phyloP scores from a whole-genome alignment of 2,329 filamentous ascomycete species.

The Endothia cerciana region DNA sequence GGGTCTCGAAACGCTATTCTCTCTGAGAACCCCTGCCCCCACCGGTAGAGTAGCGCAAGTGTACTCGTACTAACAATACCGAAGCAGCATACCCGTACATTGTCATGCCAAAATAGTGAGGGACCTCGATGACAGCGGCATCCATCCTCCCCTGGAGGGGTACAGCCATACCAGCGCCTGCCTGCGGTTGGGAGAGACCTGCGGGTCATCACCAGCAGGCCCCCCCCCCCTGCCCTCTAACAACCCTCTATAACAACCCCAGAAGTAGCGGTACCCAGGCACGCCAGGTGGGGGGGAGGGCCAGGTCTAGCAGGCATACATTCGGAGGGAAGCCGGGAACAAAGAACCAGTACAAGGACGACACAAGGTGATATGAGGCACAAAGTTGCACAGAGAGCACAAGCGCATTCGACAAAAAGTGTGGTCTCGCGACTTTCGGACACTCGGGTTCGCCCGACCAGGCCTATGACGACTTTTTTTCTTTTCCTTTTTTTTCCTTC shows the following conservation, averaged over 20 bases:
- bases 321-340: constrained; percentile 7
- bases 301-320: neutral
- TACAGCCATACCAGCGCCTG: neutral
- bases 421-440: constrained; percentile 28
- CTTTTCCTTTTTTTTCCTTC: neutral
- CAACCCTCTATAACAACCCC: neutral
- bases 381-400: neutral
- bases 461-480: neutral
- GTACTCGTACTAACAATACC: no score
- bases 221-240: no score
- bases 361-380: neutral
- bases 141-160: neutral
- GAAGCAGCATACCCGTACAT: no score
- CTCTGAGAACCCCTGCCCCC: neutral
- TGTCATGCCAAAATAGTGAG: no score
- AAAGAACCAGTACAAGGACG: neutral
- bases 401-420: neutral
- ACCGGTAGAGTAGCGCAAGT: neutral
- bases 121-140: neutral
- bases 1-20: neutral
- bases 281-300: no score
- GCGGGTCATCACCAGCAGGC: neutral
- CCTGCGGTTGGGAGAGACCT: neutral
- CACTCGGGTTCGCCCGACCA: constrained; percentile 25
- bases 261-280: constrained; percentile 9